Evolutionary conservation across 495 filamentous ascomycete species (phyloP), one percentile per base, ranked within the genome.

Genomic region (Hypoxylon subgilvum): DNA sequence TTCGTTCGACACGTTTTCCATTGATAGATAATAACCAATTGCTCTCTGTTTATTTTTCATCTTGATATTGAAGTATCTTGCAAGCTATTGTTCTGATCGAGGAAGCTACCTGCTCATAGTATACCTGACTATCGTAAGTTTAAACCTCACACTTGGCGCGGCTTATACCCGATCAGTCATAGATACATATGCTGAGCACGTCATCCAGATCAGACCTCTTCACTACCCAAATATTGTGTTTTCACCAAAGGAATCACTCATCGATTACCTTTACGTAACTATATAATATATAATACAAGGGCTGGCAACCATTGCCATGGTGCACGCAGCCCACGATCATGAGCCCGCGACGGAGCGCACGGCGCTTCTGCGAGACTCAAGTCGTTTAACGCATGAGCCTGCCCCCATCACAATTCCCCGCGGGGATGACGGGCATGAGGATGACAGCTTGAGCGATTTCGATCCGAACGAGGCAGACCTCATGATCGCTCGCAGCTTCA

Each of bases 381-480:
- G 30, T 47, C n/a, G n/a, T 3, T 3, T 50, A 43, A 7, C 34
- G 40, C 28, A 49, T 13, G 42, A 50, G 4, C 48, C 23, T 3
- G 25, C 23, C 0, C 57, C 45, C 3, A 30, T 66, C 49, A 17
- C 47, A 6, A 63, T 63, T 5, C 60, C 53, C 17, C 22, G 38
- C 5, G n/a, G 38, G n/a, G 61, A 64, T 3, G 57, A 32, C 31
- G 47, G 46, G 14, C 32, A 56, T 28, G 64, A 68, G 21, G 63
- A 65, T 12, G 53, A 22, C 9, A 46, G 45, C 28, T 32, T 21
- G 30, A 41, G 27, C 34, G 60, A 72, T 6, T 63, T 76, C 8
- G 71, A 72, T 43, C 62, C 71, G 40, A 75, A 76, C 50, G 68
- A 74, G 40, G 73, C 77, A 43, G 74, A 77, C 40, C n/a, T 74